Percentiles rank a stretch among this genome's conserved stretches.
These are phyloP conservation scores for Tribonema minus DNA, from an alignment of 108 stramenopile genomes.

Conservation along the genomic window DNA sequence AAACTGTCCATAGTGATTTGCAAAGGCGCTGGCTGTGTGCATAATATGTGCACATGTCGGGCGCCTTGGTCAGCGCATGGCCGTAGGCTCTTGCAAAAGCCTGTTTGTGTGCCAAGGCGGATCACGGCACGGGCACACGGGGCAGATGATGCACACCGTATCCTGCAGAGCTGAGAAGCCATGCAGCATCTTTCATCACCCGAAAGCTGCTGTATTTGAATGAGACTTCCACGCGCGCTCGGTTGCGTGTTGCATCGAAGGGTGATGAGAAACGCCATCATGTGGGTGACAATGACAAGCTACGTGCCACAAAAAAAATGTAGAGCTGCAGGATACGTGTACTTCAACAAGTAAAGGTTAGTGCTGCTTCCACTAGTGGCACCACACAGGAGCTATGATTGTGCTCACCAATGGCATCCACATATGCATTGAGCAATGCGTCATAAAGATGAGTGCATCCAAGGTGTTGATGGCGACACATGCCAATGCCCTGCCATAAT, in stretches of 20 bases:
- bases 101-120: no score
- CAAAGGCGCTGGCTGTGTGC: neutral
- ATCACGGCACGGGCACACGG: neutral
- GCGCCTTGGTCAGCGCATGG: slow-evolving; percentile 9
- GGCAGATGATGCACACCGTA: no score
- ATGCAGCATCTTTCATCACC: no score
- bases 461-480: neutral
- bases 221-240: no score
- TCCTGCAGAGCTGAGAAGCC: no score
- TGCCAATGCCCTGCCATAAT: slow-evolving; percentile 2
- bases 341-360: no score
- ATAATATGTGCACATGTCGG: neutral
- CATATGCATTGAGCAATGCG: neutral
- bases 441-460: neutral
- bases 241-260: no score
- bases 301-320: no score
- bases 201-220: no score
- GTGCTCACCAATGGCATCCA: neutral
- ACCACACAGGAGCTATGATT: neutral
- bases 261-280: no score
- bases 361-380: neutral
- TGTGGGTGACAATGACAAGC: no score
- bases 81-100: slow-evolving; percentile 13
- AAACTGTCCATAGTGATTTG: neutral
- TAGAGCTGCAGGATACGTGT: no score